Percentiles rank a stretch among this genome's conserved stretches.
phyloP scores from a whole-genome alignment of 345 rosid genomes.

The Euphorbia pulcherrima region DNA sequence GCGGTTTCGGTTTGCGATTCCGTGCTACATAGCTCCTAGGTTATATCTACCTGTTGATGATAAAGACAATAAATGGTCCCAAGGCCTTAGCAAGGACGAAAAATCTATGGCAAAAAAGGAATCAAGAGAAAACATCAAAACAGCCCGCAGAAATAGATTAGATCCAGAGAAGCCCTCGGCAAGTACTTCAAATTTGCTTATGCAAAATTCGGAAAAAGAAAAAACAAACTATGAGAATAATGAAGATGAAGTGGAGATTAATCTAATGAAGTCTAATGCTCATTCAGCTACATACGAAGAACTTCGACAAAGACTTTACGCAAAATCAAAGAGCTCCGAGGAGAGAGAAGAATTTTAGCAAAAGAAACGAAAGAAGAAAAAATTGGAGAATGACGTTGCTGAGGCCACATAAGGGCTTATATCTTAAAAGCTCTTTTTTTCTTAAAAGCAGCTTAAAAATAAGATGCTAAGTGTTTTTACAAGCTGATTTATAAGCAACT shows the following conservation, averaged over 20 bases:
- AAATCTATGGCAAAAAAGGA: conserved; percentile 64
- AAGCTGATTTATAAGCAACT: too few species aligned
- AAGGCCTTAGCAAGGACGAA: conserved; percentile 68
- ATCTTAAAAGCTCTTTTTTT: too few species aligned
- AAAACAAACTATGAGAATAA: conserved; percentile 33
- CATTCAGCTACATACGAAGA: conserved; percentile 66
- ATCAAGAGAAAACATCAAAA: conserved; percentile 62
- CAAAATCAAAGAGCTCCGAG: conserved; percentile 67
- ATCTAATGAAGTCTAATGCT: conserved; percentile 35
- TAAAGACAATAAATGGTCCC: conserved; percentile 67
- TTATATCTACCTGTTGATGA: conserved; percentile 73
- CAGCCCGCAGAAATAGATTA: conserved; percentile 70
- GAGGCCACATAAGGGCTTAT: conserved; percentile 76
- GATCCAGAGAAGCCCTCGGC: conserved; percentile 59
- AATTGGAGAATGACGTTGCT: too few species aligned
- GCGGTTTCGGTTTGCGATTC: too few species aligned
- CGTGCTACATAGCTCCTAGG: too few species aligned
- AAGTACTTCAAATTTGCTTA: conserved; percentile 65
- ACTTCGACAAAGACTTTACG: conserved; percentile 59
- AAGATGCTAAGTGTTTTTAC: too few species aligned
- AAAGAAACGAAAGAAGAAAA: conserved; percentile 65
- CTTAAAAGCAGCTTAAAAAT: too few species aligned
- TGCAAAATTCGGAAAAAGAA: conserved; percentile 62
- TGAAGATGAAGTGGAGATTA: conserved; percentile 41
- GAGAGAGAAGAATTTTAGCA: conserved; percentile 40